phyloP scores from a whole-genome alignment of 2,329 filamentous ascomycete genomes.

The Myriosclerotinia curreyana region DNA sequence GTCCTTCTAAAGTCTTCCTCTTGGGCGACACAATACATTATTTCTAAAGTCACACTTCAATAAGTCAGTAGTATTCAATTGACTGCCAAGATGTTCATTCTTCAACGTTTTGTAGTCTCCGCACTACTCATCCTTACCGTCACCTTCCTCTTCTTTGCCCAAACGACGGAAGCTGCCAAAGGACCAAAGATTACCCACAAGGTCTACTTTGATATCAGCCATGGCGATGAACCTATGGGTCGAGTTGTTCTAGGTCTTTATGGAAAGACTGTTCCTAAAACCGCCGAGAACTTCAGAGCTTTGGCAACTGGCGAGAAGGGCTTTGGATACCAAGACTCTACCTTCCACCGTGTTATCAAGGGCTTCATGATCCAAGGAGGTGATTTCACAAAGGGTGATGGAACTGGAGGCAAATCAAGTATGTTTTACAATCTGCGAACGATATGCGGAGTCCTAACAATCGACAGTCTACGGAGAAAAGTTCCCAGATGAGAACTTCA shows the following conservation, averaged over 20 bases:
- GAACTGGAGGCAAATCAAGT: constrained; percentile 84
- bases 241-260: constrained; percentile 80
- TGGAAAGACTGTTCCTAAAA: constrained; percentile 82
- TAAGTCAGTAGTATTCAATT: constrained; percentile 29
- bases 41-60: constrained; percentile 19
- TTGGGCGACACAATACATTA: not conserved
- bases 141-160: constrained; percentile 70
- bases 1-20: not conserved
- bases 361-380: constrained; percentile 90
- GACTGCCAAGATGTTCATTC: constrained; percentile 64
- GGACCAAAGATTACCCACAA: constrained; percentile 96
- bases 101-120: constrained; percentile 68
- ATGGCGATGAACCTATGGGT: constrained; percentile 71
- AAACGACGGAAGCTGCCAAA: constrained; percentile 70
- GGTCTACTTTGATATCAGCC: constrained; percentile 83
- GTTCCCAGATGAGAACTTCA: constrained; percentile 91
- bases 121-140: constrained; percentile 74
- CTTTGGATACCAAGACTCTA: constrained; percentile 76
- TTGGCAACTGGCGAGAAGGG: constrained; percentile 84
- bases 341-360: constrained; percentile 89
- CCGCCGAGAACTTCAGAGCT: constrained; percentile 70
- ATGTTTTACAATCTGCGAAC: constrained; percentile 40
- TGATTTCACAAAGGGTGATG: constrained; percentile 80
- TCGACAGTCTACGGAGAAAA: constrained; percentile 72
- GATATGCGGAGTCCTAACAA: constrained; percentile 25